These are phyloP conservation scores for Diaporthe eres DNA, from an alignment of 2,329 filamentous ascomycete species.

Conservation along the genomic window DNA sequence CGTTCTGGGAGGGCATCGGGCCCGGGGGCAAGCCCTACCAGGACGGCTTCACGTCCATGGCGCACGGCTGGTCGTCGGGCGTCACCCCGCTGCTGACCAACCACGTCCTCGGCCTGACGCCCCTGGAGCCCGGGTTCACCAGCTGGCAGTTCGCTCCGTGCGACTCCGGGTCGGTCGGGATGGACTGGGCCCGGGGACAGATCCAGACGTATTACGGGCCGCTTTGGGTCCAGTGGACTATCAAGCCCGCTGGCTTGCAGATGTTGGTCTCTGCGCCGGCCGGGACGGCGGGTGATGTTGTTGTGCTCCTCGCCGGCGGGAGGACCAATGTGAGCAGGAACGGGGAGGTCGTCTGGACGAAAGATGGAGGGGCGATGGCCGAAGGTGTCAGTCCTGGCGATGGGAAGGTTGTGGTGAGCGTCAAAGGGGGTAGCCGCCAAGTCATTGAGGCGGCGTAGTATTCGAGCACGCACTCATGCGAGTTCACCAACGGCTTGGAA, in stretches of 20 bases:
- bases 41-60: slow-evolving; percentile 61
- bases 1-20: slow-evolving; percentile 67
- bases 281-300: slow-evolving; percentile 49
- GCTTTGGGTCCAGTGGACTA: slow-evolving; percentile 56
- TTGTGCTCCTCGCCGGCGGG: slow-evolving; percentile 44
- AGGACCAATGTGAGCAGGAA: slow-evolving; percentile 42
- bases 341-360: slow-evolving; percentile 43
- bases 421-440: slow-evolving; percentile 11
- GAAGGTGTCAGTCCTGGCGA: slow-evolving; percentile 2
- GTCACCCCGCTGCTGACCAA: slow-evolving; percentile 62
- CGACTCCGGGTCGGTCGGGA: slow-evolving; percentile 48
- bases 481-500: background rate
- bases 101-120: slow-evolving; percentile 62
- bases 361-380: background rate
- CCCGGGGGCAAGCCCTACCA: slow-evolving; percentile 59
- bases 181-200: slow-evolving; percentile 58
- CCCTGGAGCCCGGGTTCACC: slow-evolving; percentile 59
- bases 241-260: slow-evolving; percentile 6
- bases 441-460: slow-evolving; percentile 11
- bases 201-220: slow-evolving; percentile 55
- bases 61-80: slow-evolving; percentile 67
- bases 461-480: background rate
- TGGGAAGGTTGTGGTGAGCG: slow-evolving; percentile 16
- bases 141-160: slow-evolving; percentile 57
- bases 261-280: slow-evolving; percentile 44